These are phyloP conservation scores for Diaporthe batatas DNA, from an alignment of 2,329 filamentous ascomycete genomes.

Conservation along the genomic window DNA sequence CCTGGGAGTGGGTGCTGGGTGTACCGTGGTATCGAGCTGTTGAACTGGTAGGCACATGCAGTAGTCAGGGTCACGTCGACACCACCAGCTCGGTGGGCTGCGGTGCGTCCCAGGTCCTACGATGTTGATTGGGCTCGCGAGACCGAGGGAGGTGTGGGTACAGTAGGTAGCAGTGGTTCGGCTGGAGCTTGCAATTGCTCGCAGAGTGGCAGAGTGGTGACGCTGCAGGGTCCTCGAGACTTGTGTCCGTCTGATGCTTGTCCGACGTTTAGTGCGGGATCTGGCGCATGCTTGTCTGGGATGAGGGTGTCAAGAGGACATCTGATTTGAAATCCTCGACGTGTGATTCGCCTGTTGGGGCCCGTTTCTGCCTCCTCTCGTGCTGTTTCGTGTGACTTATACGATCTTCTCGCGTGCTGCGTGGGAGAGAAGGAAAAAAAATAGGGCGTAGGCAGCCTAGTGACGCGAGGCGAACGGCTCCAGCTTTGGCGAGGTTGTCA, in stretches of 20 bases:
- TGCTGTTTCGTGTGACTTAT: background rate
- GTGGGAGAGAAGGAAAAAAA: too few relatives aligned
- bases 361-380: background rate
- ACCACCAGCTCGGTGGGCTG: conserved; percentile 15
- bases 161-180: conserved; percentile 22
- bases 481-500: conserved; percentile 27
- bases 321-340: conserved; percentile 40
- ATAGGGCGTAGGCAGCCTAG: conserved; percentile 3
- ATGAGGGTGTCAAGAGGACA: conserved; percentile 11
- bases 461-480: conserved; percentile 18
- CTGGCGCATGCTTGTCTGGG: conserved; percentile 19
- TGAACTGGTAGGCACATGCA: conserved; percentile 19
- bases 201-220: conserved; percentile 12
- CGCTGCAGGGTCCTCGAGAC: conserved; percentile 26
- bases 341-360: conserved; percentile 38
- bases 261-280: conserved; percentile 21
- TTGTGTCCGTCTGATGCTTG: conserved; percentile 21
- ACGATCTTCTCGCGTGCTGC: background rate
- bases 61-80: conserved; percentile 32
- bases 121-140: conserved; percentile 13
- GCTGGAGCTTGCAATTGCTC: background rate
- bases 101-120: background rate
- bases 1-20: conserved; percentile 4
- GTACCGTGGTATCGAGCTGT: conserved; percentile 25
- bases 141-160: conserved; percentile 23